phyloP scores from a whole-genome alignment of 208 protist species.

The Leishmania lainsoni region DNA sequence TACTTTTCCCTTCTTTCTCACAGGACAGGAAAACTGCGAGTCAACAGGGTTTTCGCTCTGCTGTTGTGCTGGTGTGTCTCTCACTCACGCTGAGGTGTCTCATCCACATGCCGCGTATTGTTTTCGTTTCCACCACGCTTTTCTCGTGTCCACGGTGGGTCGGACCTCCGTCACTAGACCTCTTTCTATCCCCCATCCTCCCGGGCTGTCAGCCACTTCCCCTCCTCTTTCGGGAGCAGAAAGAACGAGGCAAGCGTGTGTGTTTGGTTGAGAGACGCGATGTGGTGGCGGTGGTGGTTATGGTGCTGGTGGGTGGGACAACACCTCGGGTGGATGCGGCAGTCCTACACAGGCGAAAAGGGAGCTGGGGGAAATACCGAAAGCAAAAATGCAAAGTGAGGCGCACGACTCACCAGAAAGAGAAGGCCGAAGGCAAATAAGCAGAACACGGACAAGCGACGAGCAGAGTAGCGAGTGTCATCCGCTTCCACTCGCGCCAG shows the following conservation, averaged over 20 bases:
- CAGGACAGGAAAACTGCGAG: not conserved
- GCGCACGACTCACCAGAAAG: not conserved
- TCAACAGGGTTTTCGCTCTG: not conserved
- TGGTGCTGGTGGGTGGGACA: not conserved
- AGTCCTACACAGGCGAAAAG: not conserved
- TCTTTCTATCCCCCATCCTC: not conserved
- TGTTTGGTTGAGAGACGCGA: not conserved
- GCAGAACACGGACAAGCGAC: not conserved
- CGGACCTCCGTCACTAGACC: not conserved
- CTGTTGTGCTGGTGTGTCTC: no score
- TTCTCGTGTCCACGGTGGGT: not conserved
- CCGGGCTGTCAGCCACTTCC: not conserved
- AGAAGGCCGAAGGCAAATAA: not conserved
- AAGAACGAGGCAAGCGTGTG: not conserved
- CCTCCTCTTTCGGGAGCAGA: not conserved
- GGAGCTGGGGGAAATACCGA: not conserved
- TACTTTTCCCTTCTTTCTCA: not conserved
- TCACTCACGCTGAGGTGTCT: not conserved
- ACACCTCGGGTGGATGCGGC: not conserved
- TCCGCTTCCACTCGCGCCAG: not conserved
- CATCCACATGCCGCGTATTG: not conserved
- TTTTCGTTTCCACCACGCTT: not conserved
- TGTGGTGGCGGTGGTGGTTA: not conserved
- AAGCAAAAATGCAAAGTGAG: not conserved
- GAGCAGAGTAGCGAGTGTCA: not conserved